Percentiles rank a stretch among this genome's conserved stretches.
phyloP scores from a whole-genome alignment of 768 basidiomycete species.

The Kwoniella shandongensis region DNA sequence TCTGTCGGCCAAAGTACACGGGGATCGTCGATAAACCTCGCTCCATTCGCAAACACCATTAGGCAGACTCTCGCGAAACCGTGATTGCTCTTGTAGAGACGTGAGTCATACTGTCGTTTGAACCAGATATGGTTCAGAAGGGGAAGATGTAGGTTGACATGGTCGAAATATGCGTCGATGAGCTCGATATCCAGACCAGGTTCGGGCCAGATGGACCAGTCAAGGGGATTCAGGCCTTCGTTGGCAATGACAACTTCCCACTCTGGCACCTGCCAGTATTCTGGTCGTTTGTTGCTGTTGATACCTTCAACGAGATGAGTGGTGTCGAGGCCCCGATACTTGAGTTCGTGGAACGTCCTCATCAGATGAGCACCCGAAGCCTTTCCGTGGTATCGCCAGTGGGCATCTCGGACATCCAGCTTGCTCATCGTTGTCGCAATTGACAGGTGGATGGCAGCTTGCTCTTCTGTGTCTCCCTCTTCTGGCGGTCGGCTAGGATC shows the following conservation, averaged over 20 bases:
- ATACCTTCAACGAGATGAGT: slow-evolving; percentile 27
- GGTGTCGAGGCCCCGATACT: slow-evolving; percentile 15
- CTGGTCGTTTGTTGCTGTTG: slow-evolving; percentile 43
- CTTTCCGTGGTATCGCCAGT: slow-evolving; percentile 51
- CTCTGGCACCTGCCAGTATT: slow-evolving; percentile 48
- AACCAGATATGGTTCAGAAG: slow-evolving; percentile 74
- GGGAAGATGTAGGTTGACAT: slow-evolving; percentile 63
- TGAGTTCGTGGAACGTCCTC: slow-evolving; percentile 40
- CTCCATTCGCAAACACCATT: slow-evolving; percentile 69
- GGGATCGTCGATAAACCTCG: slow-evolving; percentile 63
- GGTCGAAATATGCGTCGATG: slow-evolving; percentile 66
- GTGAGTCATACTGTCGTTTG: slow-evolving; percentile 58
- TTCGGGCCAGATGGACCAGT: slow-evolving; percentile 62
- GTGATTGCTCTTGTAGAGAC: slow-evolving; percentile 59
- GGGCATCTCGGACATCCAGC: slow-evolving; percentile 33
- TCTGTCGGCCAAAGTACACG: slow-evolving; percentile 56
- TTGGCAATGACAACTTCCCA: slow-evolving; percentile 54
- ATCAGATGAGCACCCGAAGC: slow-evolving; percentile 47
- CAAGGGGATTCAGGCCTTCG: slow-evolving; percentile 28
- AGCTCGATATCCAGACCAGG: slow-evolving; percentile 61
- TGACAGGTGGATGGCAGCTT: slow-evolving; percentile 24
- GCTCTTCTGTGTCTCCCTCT: slow-evolving; percentile 19
- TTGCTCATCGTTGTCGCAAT: slow-evolving; percentile 29
- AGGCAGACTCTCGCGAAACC: slow-evolving; percentile 62
- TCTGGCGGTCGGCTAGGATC: slow-evolving; percentile 27